A percentile compares a stretch with the other conserved stretches of the same genome.
Evolutionary conservation across 225 moss, liverwort and hornwort species (phyloP).

Genomic region (Sphagnum contortum): DNA sequence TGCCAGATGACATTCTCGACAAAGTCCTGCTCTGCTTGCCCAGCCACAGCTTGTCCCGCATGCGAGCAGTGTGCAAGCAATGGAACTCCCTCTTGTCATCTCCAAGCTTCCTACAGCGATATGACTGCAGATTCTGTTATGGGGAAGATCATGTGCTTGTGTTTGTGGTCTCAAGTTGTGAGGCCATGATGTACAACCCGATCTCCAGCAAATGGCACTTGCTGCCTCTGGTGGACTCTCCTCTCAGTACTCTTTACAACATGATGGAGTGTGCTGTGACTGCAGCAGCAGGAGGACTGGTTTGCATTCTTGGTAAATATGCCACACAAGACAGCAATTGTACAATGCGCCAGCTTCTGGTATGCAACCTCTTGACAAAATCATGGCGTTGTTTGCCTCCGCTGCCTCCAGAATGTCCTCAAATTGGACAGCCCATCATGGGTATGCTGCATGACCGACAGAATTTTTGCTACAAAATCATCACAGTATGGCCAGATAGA

Average conservation of each 20-base stretch:
- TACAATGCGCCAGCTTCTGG: background rate
- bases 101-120: background rate
- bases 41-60: background rate
- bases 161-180: background rate
- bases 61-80: background rate
- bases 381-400: background rate
- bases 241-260: background rate
- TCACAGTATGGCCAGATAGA: background rate
- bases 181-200: background rate
- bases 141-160: background rate
- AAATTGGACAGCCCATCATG: background rate
- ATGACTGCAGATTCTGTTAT: background rate
- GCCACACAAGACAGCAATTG: background rate
- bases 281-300: background rate
- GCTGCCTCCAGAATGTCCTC: background rate
- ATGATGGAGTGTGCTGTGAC: background rate
- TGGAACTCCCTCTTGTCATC: constrained; percentile 1
- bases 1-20: background rate
- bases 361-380: background rate
- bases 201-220: background rate
- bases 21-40: background rate
- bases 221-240: background rate
- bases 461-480: background rate
- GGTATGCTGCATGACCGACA: background rate
- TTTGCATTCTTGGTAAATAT: background rate